A percentile compares a stretch with the other conserved stretches of the same genome.
These are phyloP conservation scores for Fusarium fracticaudum DNA, from an alignment of 2,329 filamentous ascomycete genomes.

Conservation along the genomic window DNA sequence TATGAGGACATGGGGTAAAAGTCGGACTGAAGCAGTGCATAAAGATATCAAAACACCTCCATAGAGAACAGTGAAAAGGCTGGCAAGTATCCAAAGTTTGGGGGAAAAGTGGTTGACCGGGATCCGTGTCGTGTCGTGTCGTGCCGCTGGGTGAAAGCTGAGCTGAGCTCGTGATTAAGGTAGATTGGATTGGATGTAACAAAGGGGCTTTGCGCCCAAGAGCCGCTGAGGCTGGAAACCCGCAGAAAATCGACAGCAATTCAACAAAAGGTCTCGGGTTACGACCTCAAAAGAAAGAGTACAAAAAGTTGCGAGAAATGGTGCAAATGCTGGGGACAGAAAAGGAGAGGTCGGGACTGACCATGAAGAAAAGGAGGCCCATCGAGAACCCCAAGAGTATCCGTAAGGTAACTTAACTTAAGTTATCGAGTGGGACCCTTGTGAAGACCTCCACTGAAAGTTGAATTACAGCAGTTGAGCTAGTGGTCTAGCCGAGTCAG, in stretches of 20 bases:
- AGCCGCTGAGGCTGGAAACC: conserved; percentile 8
- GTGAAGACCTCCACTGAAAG: conserved; percentile 32
- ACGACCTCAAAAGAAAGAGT: not conserved
- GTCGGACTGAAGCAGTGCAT: not conserved
- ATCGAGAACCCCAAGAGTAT: conserved; percentile 25
- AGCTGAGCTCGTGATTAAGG: conserved; percentile 3
- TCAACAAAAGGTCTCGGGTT: not conserved
- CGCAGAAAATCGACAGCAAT: conserved; percentile 12
- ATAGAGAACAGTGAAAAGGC: conserved; percentile 28
- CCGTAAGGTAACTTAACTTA: conserved; percentile 3
- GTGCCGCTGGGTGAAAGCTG: not conserved
- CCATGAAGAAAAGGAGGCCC: conserved; percentile 41
- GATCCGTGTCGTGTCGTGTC: conserved; percentile 5
- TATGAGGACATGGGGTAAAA: conserved; percentile 37
- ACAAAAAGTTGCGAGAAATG: conserved; percentile 6
- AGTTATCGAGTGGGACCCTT: conserved; percentile 32
- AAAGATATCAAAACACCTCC: conserved; percentile 26
- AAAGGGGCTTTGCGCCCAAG: conserved; percentile 28
- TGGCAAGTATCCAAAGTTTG: conserved; percentile 20
- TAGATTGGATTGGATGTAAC: conserved; percentile 24
- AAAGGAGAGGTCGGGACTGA: conserved; percentile 37
- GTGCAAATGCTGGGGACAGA: conserved; percentile 13
- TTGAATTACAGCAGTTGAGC: conserved; percentile 29
- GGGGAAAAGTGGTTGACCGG: conserved; percentile 17
- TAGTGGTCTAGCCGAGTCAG: conserved; percentile 19